These are phyloP conservation scores for Cetraspora pellucida DNA, from an alignment of 192 early-diverging fungal species.

Conservation along the genomic window DNA sequence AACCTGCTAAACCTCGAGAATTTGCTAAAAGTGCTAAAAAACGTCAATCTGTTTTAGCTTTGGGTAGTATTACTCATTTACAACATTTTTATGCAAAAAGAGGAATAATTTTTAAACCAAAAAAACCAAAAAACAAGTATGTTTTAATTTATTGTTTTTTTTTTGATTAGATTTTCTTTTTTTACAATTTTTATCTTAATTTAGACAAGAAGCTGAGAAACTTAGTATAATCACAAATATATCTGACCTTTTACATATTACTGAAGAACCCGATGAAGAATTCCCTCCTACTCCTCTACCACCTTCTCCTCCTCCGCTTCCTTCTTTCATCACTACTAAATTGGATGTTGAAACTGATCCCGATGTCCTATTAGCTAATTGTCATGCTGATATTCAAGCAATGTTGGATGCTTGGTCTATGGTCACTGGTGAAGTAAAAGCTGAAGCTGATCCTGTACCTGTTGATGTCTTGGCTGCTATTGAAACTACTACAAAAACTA, in stretches of 20 bases:
- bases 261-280: slow-evolving; percentile 49
- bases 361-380: slow-evolving; percentile 46
- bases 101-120: slow-evolving; percentile 40
- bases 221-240: slow-evolving; percentile 29
- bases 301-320: slow-evolving; percentile 43
- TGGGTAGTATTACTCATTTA: slow-evolving; percentile 58
- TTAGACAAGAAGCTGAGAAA: slow-evolving; percentile 16
- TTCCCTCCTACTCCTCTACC: slow-evolving; percentile 45
- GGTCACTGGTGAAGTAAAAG: slow-evolving; percentile 29
- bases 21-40: slow-evolving; percentile 43
- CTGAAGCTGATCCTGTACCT: slow-evolving; percentile 38
- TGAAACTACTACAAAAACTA: slow-evolving; percentile 53
- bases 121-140: slow-evolving; percentile 34
- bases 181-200: background rate
- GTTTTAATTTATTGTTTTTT: background rate
- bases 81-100: slow-evolving; percentile 61
- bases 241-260: slow-evolving; percentile 31
- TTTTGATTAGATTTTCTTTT: background rate
- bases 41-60: slow-evolving; percentile 52
- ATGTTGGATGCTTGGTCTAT: slow-evolving; percentile 51
- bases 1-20: slow-evolving; percentile 32
- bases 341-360: slow-evolving; percentile 50
- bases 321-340: slow-evolving; percentile 30
- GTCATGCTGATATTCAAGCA: slow-evolving; percentile 54
- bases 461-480: slow-evolving; percentile 51